phyloP scores from a whole-genome alignment of 1,139 yeast species.

The Zhuliangozyma parablackwelliae region DNA sequence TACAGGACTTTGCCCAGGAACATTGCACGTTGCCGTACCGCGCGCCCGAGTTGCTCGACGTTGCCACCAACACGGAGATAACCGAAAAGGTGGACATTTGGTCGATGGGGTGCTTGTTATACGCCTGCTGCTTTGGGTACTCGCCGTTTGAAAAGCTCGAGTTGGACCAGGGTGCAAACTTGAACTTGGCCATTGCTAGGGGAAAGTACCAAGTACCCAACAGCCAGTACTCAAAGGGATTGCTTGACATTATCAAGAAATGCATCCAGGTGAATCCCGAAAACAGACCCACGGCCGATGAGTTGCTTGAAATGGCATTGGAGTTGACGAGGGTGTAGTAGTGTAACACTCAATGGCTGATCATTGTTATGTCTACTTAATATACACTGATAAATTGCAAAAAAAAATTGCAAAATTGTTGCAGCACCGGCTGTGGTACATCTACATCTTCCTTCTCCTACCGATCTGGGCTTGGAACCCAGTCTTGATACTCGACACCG shows the following conservation, averaged over 20 bases:
- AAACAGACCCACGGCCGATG: slow-evolving; percentile 46
- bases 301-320: neutral
- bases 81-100: slow-evolving; percentile 82
- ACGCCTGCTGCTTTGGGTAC: slow-evolving; percentile 68
- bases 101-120: slow-evolving; percentile 84
- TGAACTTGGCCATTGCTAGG: slow-evolving; percentile 69
- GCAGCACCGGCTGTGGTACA: too few species aligned
- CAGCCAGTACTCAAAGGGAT: slow-evolving; percentile 46
- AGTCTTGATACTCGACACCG: slow-evolving; percentile 95
- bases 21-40: slow-evolving; percentile 85
- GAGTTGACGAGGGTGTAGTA: neutral
- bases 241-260: slow-evolving; percentile 50
- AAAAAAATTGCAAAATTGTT: too few species aligned
- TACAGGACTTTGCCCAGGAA: slow-evolving; percentile 80
- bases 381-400: too few species aligned
- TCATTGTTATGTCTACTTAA: too few species aligned
- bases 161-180: slow-evolving; percentile 74
- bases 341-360: too few species aligned
- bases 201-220: slow-evolving; percentile 67
- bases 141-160: slow-evolving; percentile 90
- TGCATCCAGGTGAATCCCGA: slow-evolving; percentile 62
- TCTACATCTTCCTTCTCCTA: slow-evolving; percentile 56
- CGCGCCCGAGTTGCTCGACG: slow-evolving; percentile 86
- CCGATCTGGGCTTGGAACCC: slow-evolving; percentile 98
- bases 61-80: slow-evolving; percentile 56